These are phyloP conservation scores for Millerozyma acaciae DNA, from an alignment of 805 yeast genomes.

Conservation along the genomic window DNA sequence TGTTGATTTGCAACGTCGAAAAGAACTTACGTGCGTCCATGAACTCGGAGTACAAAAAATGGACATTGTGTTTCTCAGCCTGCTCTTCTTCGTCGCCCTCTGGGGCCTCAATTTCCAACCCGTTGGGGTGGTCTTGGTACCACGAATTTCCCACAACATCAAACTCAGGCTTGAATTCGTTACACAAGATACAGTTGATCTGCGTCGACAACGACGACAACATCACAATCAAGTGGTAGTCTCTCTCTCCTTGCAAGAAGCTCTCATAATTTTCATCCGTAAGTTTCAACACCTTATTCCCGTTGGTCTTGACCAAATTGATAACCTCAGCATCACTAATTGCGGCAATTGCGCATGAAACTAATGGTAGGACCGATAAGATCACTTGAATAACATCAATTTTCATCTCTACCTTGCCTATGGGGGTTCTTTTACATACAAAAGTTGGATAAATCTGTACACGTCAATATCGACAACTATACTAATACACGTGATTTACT, in stretches of 20 bases:
- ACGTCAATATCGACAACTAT: not conserved
- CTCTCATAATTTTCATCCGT: slow-evolving; percentile 59
- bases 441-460: too few relatives aligned
- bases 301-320: slow-evolving; percentile 12
- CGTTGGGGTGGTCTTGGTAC: slow-evolving; percentile 50
- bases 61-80: slow-evolving; percentile 34
- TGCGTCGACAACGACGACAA: slow-evolving; percentile 72
- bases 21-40: slow-evolving; percentile 51
- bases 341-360: slow-evolving; percentile 18
- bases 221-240: slow-evolving; percentile 60
- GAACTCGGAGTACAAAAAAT: slow-evolving; percentile 75
- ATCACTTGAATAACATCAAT: slow-evolving; percentile 1
- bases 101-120: slow-evolving; percentile 30
- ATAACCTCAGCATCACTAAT: slow-evolving; percentile 21
- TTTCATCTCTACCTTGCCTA: slow-evolving; percentile 3
- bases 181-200: slow-evolving; percentile 75
- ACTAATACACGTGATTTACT: too few relatives aligned
- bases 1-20: slow-evolving; percentile 51
- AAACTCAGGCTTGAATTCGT: slow-evolving; percentile 62
- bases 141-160: slow-evolving; percentile 57
- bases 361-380: slow-evolving; percentile 10
- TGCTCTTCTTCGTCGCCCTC: slow-evolving; percentile 30
- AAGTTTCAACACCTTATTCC: slow-evolving; percentile 28
- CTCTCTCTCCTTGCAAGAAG: slow-evolving; percentile 60
- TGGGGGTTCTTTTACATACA: not conserved